Base-by-base conservation (phyloP, 1,284 basidiomycete genomes). In the Pterulicium gracile region DNA sequence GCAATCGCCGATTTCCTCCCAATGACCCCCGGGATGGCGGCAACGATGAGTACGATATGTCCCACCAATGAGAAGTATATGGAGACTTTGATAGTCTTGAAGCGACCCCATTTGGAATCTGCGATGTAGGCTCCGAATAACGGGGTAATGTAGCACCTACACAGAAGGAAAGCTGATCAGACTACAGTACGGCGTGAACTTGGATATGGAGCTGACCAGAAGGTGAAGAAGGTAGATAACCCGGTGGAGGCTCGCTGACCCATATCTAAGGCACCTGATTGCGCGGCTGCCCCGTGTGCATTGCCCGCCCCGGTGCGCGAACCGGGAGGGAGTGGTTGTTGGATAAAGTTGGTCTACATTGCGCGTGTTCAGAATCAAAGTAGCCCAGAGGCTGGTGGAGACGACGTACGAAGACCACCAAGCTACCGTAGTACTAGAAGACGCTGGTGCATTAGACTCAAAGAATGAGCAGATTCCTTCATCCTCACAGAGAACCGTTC, bases 31-130 rank as follows among this genome's bases (percentile, higher is more conserved):
- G 88, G 88, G 20, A 89, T 60, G 4, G 81, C 75, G 17, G 82
- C 75, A 45, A 87, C 62, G 54, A 90, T 74, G 53, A 92, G 77
- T 52, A 92, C 67, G 49, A 86, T 63, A 60, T 92, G 88, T 0
- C 83, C 82, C 24, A 85, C 19, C 46, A 82, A 61, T 1, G 76
- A 69, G 42, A 89, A 59, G 4, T 23, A 66, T 36, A 83, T 67
- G 10, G 75, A 71, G 47, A 74, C 61, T 51, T 71, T 73, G 52
- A 87, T 72, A 1, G 85, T 85, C 61, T 84, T 85, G 71, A 75
- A 88, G 17, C 85, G 76, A 35, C 85, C 86, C 70, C 73, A 79
- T 45, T 76, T 71, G 7, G 81, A 77, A 57, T 88, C 85, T n/a
- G 86, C 81, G 39, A 89, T 65, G 56, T 80, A 86, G 0, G 79